These are phyloP conservation scores for Striga asiatica DNA, from an alignment of 257 asterid species.

Conservation along the genomic window DNA sequence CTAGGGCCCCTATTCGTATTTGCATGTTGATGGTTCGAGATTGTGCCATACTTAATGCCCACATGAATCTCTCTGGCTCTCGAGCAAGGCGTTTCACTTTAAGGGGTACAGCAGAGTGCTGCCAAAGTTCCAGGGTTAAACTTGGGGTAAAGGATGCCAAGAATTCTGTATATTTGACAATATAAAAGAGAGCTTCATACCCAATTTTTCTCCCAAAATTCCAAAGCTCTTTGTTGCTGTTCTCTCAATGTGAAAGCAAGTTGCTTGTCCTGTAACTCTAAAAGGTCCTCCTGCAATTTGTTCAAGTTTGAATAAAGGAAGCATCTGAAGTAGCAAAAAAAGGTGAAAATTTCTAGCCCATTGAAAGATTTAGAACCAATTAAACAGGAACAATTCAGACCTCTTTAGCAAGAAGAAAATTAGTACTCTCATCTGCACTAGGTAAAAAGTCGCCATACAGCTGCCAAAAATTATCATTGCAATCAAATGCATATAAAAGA, in stretches of 20 bases:
- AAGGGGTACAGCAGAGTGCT: constrained; percentile 93
- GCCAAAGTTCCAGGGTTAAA: constrained; percentile 18
- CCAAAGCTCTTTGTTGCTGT: constrained; percentile 64
- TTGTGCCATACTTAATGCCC: constrained; percentile 92
- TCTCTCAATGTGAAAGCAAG: constrained; percentile 69
- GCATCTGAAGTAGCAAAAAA: constrained; percentile 14
- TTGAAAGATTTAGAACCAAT: background rate
- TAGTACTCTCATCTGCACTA: constrained; percentile 72
- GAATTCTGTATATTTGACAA: constrained; percentile 2
- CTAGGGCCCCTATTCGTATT: constrained; percentile 78
- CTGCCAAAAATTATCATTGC: constrained; percentile 95
- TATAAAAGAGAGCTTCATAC: constrained; percentile 28
- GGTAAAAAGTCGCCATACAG: constrained; percentile 94
- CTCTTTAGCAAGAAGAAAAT: constrained; percentile 95
- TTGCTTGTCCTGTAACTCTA: constrained; percentile 79
- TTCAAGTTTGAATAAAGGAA: constrained; percentile 11
- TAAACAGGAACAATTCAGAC: constrained; percentile 31
- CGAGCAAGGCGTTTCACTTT: constrained; percentile 80
- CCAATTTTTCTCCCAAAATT: constrained; percentile 96
- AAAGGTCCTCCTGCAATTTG: constrained; percentile 69
- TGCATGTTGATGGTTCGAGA: constrained; percentile 69
- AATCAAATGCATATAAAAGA: constrained; percentile 75
- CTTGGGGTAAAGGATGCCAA: constrained; percentile 9
- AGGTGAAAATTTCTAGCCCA: constrained; percentile 5
- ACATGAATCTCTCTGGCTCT: constrained; percentile 86